Base-by-base conservation (phyloP, 208 protist genomes). In the Wallacemonas rigidus region DNA sequence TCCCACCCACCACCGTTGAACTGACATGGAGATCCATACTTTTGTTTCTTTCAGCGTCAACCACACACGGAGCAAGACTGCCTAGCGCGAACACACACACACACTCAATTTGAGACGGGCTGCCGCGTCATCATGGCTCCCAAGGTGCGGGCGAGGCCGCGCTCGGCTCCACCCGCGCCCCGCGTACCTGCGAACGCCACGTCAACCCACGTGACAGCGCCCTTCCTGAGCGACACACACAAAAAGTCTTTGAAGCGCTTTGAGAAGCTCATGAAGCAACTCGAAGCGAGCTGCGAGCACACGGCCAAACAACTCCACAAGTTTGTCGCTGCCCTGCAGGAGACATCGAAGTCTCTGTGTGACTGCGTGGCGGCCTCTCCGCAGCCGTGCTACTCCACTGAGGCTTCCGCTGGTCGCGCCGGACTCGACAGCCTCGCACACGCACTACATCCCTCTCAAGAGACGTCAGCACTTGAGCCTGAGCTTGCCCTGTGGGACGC, bases 101-200 rank as follows among this genome's bases (percentile, higher is more conserved):
- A 50, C 45, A 12, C 45, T 6, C 45, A 0, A 50, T 26, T 26
- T 26, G 26, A 26, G 26, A 26, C 26, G 26, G 26, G 26, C 26
- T 26, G 0, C 26, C 26, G 26, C 26, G 26, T 26, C 26, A 26
- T 9, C 17, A 58, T 58, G 54, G 7, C 54, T 26, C 56, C 56
- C 38, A 62, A 43, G 43, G 56, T 26, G 8, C 56, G 56, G 36
- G 6, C 56, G 17, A n/a, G 56, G 5, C 36, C 56, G 6, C 56
- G 56, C 9, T 62, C 56, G n/a, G 56, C 56, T 4, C 56, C 56
- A 26, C 56, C 56, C 7, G 56, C 56, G 56, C 56, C 7, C 6
- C 56, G 56, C 45, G 8, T 12, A 14, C 8, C 45, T 50, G 45
- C 45, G 8, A 6, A 6, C 45, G 45, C 6, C 45, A 12, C 45